phyloP scores from a whole-genome alignment of 345 rosid genomes.

The Aurinia saxatilis region DNA sequence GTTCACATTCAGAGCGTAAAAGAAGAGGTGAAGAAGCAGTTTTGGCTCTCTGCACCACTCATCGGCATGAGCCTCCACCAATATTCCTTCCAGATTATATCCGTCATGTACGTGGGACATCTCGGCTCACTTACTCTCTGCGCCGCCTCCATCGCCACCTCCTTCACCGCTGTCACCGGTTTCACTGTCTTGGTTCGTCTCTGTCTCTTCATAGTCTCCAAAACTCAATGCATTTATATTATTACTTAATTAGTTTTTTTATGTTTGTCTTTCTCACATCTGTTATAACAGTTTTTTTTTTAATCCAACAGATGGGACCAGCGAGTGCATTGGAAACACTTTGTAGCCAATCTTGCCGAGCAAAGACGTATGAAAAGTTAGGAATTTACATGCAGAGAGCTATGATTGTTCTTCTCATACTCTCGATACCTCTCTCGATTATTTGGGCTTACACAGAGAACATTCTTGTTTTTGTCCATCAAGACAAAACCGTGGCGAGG shows the following conservation, averaged over 20 bases:
- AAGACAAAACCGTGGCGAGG: too few relatives aligned
- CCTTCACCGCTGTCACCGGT: slow-evolving; percentile 31
- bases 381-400: slow-evolving; percentile 57
- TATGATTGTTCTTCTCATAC: slow-evolving; percentile 41
- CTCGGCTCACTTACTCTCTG: slow-evolving; percentile 42
- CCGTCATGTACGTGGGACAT: slow-evolving; percentile 43
- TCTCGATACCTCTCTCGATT: slow-evolving; percentile 45
- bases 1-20: too few relatives aligned
- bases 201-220: too few relatives aligned
- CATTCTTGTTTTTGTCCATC: too few relatives aligned
- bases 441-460: background rate
- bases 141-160: slow-evolving; percentile 34
- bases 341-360: slow-evolving; percentile 34
- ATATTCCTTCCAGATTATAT: background rate
- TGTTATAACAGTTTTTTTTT: too few relatives aligned
- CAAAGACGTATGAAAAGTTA: slow-evolving; percentile 31
- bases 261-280: too few relatives aligned
- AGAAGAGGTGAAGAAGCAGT: too few relatives aligned
- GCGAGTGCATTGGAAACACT: slow-evolving; percentile 59
- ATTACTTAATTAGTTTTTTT: too few relatives aligned
- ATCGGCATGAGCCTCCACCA: background rate
- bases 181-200: slow-evolving; percentile 19
- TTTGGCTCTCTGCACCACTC: background rate
- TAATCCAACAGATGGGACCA: slow-evolving; percentile 41
- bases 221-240: too few relatives aligned